Conservation (phyloP, 805 yeast genomes). For the Yueomyces sp. region DNA sequence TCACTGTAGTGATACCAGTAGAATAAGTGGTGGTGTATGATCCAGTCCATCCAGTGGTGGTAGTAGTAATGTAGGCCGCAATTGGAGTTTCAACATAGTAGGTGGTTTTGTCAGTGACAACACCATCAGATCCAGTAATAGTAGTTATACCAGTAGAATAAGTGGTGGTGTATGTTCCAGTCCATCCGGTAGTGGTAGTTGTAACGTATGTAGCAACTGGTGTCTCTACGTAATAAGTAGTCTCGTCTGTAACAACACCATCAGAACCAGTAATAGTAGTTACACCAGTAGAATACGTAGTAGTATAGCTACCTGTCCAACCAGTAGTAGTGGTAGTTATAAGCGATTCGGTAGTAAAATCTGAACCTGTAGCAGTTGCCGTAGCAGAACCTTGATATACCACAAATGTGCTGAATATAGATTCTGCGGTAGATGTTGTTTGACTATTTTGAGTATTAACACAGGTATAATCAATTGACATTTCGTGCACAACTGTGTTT, state of each 20-base stretch:
- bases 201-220: background rate
- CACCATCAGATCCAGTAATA: conserved; percentile 3
- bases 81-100: conserved; percentile 4
- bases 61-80: background rate
- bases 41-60: conserved; percentile 6
- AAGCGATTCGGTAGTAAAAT: background rate
- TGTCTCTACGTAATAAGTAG: conserved; percentile 1
- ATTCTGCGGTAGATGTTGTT: conserved; percentile 10
- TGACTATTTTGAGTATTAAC: conserved; percentile 13
- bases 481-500: conserved; percentile 12
- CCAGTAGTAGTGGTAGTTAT: conserved; percentile 4
- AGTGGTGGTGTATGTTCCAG: conserved; percentile 7
- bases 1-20: background rate
- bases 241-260: background rate
- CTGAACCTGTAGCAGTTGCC: background rate
- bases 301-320: conserved; percentile 3
- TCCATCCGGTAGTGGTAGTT: conserved; percentile 9
- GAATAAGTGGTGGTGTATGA: conserved; percentile 1
- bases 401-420: conserved; percentile 5
- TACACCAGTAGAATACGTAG: conserved; percentile 1
- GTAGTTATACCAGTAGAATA: conserved; percentile 8
- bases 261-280: conserved; percentile 1
- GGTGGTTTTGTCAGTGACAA: conserved; percentile 5
- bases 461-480: conserved; percentile 14
- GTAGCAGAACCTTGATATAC: conserved; percentile 12